A percentile compares a stretch with the other conserved stretches of the same genome.
These are phyloP conservation scores for Leishmania amazonensis DNA, from an alignment of 208 protist species.

Conservation along the genomic window DNA sequence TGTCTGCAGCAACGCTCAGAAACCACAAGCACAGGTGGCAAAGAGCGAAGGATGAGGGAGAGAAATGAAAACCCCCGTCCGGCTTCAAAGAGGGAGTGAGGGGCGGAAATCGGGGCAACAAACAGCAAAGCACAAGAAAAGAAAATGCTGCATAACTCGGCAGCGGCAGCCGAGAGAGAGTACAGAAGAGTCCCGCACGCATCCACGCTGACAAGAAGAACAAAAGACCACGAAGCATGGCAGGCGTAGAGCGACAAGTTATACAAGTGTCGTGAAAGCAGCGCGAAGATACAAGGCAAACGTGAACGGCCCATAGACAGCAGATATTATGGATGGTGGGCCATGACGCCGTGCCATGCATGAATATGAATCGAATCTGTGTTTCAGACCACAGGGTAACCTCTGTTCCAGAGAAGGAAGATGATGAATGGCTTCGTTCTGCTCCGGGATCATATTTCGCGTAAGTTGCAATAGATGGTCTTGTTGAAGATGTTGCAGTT, in stretches of 20 bases:
- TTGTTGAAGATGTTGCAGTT: slow-evolving; percentile 22
- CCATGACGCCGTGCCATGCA: not conserved
- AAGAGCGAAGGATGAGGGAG: not conserved
- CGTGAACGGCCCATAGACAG: not conserved
- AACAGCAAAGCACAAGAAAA: not conserved
- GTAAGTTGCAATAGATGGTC: slow-evolving; percentile 27
- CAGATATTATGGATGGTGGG: not conserved
- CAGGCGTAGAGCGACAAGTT: not conserved
- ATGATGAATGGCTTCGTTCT: not conserved
- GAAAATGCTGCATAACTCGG: not conserved
- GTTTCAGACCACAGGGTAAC: not conserved
- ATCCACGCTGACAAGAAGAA: not conserved
- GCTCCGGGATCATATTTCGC: slow-evolving; percentile 4
- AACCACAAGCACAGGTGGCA: not conserved
- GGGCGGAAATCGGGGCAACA: not conserved
- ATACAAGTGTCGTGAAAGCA: not conserved
- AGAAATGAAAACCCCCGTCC: not conserved
- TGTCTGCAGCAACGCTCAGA: not conserved
- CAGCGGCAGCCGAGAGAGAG: not conserved
- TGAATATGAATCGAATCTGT: not conserved
- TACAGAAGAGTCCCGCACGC: not conserved
- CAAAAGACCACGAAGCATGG: not conserved
- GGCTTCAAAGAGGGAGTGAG: not conserved
- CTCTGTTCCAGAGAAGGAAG: not conserved
- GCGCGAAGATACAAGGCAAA: not conserved